Base-by-base conservation (phyloP, 148 eudicot species). In the Cornus florida region DNA sequence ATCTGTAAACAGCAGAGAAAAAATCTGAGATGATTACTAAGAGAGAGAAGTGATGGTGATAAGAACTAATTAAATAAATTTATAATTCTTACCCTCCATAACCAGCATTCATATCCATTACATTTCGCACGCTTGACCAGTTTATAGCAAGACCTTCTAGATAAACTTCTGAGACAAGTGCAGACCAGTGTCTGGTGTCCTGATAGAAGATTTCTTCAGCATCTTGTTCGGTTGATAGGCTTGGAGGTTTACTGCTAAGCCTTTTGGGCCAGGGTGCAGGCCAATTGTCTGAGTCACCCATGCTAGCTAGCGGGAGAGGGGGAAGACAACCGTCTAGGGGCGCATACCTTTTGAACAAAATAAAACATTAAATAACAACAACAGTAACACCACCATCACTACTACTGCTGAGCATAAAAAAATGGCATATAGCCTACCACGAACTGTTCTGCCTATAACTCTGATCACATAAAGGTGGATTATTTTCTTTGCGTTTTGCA, bases 21-120 rank as follows among this genome's bases (percentile, higher is more conserved):
- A 69, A n/a, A 70, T 56, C 43, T 16, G 50, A 20, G 28, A 82
- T 53, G 59, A 74, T 9, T 41, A 72, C 53, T 23, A 38, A 38
- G 46, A 32, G 35, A 38, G 46, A 32, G 35, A 13, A 70, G 13
- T 35, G 9, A 53, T 28, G 32, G 57, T 14, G 17, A 10, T 7
- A 50, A 53, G 6, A 35, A 38, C 7, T 8, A 72, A 10, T 32
- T 20, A 17, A 73, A 56, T 24, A 9, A 38, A 28, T 35, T 35
- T 41, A 74, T 69, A 8, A 57, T 38, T 46, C 88, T 89, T 81
- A 96, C 99, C 99, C 98, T 88, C 99, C 99, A 83, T 89, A 89
- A 83, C 90, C 87, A 71, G 99, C 94, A 82, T 91, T 96, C 98
- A 94, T 94, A 82, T 96, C 99, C 99, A 96, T 92, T 11, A 92